Conservation (phyloP, 805 yeast species). For the Yamadazyma sp. region DNA sequence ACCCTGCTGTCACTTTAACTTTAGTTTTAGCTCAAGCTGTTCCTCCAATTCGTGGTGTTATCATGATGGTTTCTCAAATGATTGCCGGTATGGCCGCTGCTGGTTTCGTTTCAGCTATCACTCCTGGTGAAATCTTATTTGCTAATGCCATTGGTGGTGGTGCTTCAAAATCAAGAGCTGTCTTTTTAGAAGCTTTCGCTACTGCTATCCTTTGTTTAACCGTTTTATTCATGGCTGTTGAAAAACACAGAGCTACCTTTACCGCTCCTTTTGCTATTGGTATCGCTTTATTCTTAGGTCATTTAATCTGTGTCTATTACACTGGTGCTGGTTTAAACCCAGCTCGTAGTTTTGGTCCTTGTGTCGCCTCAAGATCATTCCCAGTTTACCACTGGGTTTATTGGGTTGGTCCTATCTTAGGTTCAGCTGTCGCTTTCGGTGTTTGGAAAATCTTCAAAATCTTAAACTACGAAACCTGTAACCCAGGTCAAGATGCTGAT, state of each 20-base stretch:
- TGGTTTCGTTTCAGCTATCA: conserved; percentile 81
- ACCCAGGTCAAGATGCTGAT: conserved; percentile 68
- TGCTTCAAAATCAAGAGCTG: conserved; percentile 67
- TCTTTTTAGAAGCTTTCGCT: conserved; percentile 80
- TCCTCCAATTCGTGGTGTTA: conserved; percentile 64
- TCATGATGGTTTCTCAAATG: conserved; percentile 67
- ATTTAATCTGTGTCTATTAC: conserved; percentile 74
- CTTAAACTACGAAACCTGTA: conserved; percentile 57
- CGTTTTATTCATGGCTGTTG: conserved; percentile 80
- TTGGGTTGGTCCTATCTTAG: conserved; percentile 86
- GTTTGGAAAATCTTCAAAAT: conserved; percentile 66
- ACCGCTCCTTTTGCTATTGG: conserved; percentile 86
- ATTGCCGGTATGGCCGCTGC: conserved; percentile 91
- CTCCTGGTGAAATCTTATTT: conserved; percentile 74
- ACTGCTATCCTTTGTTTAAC: conserved; percentile 71
- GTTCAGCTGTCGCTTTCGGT: conserved; percentile 62
- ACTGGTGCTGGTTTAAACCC: conserved; percentile 94
- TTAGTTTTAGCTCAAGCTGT: conserved; percentile 71
- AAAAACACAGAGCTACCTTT: conserved; percentile 69
- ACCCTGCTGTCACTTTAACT: conserved; percentile 82
- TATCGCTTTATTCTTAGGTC: conserved; percentile 75
- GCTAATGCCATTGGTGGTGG: conserved; percentile 73
- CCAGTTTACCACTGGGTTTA: conserved; percentile 88
- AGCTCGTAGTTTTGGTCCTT: conserved; percentile 85
- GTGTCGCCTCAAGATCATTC: conserved; percentile 67